Conservation (phyloP, 1,139 yeast species). For the Suhomyces wounanorum region DNA sequence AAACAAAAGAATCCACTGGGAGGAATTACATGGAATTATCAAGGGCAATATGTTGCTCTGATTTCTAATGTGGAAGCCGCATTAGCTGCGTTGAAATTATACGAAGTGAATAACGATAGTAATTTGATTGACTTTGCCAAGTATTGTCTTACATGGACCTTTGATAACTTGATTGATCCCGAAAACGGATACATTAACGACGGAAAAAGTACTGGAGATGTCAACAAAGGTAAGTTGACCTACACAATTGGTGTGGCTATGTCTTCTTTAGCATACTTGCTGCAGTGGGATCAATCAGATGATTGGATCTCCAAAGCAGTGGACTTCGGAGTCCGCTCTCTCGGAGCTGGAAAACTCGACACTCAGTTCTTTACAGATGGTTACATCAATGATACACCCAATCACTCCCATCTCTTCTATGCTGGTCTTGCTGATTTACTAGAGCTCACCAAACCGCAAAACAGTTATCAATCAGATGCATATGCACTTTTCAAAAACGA, state of each 20-base stretch:
- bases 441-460: slow-evolving; percentile 19
- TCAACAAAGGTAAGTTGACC: slow-evolving; percentile 37
- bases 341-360: slow-evolving; percentile 14
- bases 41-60: slow-evolving; percentile 34
- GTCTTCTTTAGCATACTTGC: slow-evolving; percentile 32
- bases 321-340: slow-evolving; percentile 15
- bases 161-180: slow-evolving; percentile 31
- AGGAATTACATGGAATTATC: slow-evolving; percentile 34
- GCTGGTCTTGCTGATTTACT: slow-evolving; percentile 20
- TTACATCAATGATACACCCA: slow-evolving; percentile 17
- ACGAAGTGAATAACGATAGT: slow-evolving; percentile 17
- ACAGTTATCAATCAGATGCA: slow-evolving; percentile 20
- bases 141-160: slow-evolving; percentile 28
- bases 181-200: slow-evolving; percentile 33
- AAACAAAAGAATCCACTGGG: slow-evolving; percentile 26
- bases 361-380: slow-evolving; percentile 16
- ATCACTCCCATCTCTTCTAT: slow-evolving; percentile 16
- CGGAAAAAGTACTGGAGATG: slow-evolving; percentile 26
- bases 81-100: slow-evolving; percentile 34
- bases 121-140: slow-evolving; percentile 25
- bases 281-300: slow-evolving; percentile 12
- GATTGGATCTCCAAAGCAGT: slow-evolving; percentile 19
- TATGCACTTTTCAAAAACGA: slow-evolving; percentile 23
- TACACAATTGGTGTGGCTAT: slow-evolving; percentile 41
- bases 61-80: slow-evolving; percentile 40